Conservation (phyloP, 2,329 filamentous ascomycete species). For the Fusarium poae region DNA sequence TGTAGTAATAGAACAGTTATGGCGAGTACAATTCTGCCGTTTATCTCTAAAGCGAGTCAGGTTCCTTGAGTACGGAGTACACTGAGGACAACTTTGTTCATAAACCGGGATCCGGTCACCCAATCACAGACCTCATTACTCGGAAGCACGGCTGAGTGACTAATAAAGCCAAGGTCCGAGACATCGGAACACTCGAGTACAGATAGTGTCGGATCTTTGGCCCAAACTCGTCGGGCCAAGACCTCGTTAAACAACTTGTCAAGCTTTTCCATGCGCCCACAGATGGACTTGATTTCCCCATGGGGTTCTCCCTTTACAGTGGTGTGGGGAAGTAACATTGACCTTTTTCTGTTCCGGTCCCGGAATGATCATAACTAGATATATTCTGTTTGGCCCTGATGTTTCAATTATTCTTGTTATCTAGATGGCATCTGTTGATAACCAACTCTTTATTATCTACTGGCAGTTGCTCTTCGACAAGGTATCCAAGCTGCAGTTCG, state of each 20-base stretch:
- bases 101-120: fast-evolving
- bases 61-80: not conserved
- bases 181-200: not conserved
- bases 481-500: not conserved
- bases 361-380: slow-evolving; percentile 1
- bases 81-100: not conserved
- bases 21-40: not conserved
- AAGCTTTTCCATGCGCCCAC: slow-evolving; percentile 1
- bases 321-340: slow-evolving; percentile 6
- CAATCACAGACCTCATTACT: not conserved
- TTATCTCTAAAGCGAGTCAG: not conserved
- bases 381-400: not conserved
- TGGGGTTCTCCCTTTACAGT: slow-evolving; percentile 8
- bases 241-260: not conserved
- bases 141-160: fast-evolving
- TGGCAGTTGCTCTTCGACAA: too few species aligned
- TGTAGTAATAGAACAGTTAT: not conserved
- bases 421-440: not conserved
- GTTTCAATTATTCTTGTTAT: not conserved
- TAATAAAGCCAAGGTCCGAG: not conserved
- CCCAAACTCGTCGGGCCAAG: slow-evolving; percentile 9
- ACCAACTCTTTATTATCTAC: not conserved
- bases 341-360: not conserved
- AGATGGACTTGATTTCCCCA: slow-evolving; percentile 18
- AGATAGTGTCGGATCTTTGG: slow-evolving; percentile 7